Evolutionary conservation across 495 filamentous ascomycete genomes (phyloP).

Genomic region (Penicillium cinerascens): DNA sequence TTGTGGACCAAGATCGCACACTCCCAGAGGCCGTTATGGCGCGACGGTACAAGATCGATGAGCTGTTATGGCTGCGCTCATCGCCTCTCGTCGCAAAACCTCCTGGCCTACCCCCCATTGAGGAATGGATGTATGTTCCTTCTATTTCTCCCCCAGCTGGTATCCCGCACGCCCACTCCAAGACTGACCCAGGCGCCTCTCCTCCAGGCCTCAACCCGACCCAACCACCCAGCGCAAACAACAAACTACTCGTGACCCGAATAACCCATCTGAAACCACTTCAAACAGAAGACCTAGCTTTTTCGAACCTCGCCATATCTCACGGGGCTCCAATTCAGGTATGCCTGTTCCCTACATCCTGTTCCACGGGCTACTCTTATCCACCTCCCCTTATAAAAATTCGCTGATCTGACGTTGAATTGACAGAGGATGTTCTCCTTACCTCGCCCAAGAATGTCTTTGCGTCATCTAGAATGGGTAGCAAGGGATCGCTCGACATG

Average conservation of each 20-base stretch:
- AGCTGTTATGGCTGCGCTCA: conserved; percentile 70
- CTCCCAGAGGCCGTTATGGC: conserved; percentile 41
- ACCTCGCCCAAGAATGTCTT: conserved; percentile 86
- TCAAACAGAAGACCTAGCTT: conserved; percentile 54
- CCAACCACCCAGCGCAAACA: conserved; percentile 47
- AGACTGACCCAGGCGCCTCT: conserved; percentile 24
- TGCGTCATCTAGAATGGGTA: conserved; percentile 65
- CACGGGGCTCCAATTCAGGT: conserved; percentile 60
- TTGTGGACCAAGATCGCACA: conserved; percentile 27
- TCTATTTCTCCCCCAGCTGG: background rate
- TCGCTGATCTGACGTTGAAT: conserved; percentile 15
- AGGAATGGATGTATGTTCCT: conserved; percentile 81
- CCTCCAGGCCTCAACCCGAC: conserved; percentile 42
- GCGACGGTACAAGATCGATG: conserved; percentile 72
- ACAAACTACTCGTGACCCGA: conserved; percentile 41
- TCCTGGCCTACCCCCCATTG: conserved; percentile 72
- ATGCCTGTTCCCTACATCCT: conserved; percentile 15
- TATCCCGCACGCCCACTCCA: conserved; percentile 16
- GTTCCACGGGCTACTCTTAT: background rate
- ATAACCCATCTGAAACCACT: conserved; percentile 36
- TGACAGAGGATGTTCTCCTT: conserved; percentile 78
- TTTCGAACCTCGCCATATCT: conserved; percentile 59
- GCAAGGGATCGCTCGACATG: conserved; percentile 50
- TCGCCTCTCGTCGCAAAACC: conserved; percentile 88
- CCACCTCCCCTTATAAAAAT: background rate